Conservation (phyloP, 1,284 basidiomycete species). For the Trichosporon sp. region DNA sequence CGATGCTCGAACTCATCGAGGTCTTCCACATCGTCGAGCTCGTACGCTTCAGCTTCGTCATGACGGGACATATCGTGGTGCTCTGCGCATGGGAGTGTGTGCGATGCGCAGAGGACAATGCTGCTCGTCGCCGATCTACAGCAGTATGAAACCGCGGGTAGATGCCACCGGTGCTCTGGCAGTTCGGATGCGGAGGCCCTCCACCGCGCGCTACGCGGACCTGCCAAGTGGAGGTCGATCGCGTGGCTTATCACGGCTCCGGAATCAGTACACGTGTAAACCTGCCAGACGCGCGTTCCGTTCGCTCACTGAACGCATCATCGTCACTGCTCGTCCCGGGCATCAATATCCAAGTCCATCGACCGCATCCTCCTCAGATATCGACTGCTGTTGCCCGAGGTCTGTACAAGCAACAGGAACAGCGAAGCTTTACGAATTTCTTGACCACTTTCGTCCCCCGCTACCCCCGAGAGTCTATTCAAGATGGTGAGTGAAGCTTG, state of each 20-base stretch:
- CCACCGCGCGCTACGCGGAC: neutral
- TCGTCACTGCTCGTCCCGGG: constrained; percentile 1
- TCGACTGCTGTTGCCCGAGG: neutral
- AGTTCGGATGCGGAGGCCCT: neutral
- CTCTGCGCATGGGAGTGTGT: neutral
- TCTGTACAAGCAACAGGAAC: neutral
- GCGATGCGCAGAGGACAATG: neutral
- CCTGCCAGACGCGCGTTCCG: neutral
- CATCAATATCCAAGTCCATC: neutral
- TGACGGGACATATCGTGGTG: constrained; percentile 1
- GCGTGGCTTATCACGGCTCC: neutral
- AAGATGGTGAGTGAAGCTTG: constrained; percentile 26
- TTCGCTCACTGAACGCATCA: constrained; percentile 2
- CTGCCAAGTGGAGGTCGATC: neutral
- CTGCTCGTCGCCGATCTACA: neutral
- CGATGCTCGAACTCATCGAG: constrained; percentile 5
- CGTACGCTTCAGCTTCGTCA: constrained; percentile 40
- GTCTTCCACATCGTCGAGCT: constrained; percentile 28
- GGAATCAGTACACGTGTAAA: neutral
- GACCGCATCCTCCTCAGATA: neutral
- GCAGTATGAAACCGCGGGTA: neutral
- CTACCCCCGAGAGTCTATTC: neutral
- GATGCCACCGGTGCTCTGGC: neutral
- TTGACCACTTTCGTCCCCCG: neutral
- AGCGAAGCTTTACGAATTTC: neutral